Evolutionary conservation across 768 basidiomycete genomes (phyloP), one percentile per base, ranked within the genome.

Genomic region (Pisolithus sp.): DNA sequence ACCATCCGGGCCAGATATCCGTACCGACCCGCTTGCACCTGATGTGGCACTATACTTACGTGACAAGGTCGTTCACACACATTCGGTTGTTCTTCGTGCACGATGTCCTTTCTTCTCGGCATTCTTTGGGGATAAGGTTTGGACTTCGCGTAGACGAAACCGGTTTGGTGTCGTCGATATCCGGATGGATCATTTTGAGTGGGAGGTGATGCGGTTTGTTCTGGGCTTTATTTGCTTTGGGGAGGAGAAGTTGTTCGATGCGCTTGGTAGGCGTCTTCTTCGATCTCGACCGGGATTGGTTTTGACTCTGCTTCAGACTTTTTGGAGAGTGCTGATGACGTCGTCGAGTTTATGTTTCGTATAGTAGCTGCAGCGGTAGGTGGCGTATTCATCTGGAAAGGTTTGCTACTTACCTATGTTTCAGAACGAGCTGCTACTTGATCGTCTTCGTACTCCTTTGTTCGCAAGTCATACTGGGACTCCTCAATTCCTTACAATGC

Each of bases 381-480:
- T 72, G 26, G 24, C 2, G 50, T 45, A 3, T 5, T 5, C 39
- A 7, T 38, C 9, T 24, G 28, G 4, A 21, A 15, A 30, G 26
- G 5, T 17, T 52, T 3, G 49, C n/a, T 36, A 26, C 23, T 28
- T 6, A 45, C 18, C 13, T n/a, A 0, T 26, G 18, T 30, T 48
- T 8, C 20, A 94, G 86, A 93, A 87, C 56, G 93, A 98, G 68
- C 71, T 98, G 3, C 77, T 96, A 8, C 73, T 97, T n/a, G 89
- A 90, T 61, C 82, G 85, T 18, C 78, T 98, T 18, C n/a, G 78
- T 91, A 34, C 76, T 89, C 2, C 69, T 95, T 23, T 96, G 93
- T 69, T 94, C 93, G 1, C 71, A 73, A 8, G 76, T 86, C 40
- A 78, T 97, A 48, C 73, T 93, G 36, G 71, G 74, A 37, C 76